Evolutionary conservation across 2,329 filamentous ascomycete genomes (phyloP), one percentile per base, ranked within the genome.

Genomic region (Cytospora leucostoma): DNA sequence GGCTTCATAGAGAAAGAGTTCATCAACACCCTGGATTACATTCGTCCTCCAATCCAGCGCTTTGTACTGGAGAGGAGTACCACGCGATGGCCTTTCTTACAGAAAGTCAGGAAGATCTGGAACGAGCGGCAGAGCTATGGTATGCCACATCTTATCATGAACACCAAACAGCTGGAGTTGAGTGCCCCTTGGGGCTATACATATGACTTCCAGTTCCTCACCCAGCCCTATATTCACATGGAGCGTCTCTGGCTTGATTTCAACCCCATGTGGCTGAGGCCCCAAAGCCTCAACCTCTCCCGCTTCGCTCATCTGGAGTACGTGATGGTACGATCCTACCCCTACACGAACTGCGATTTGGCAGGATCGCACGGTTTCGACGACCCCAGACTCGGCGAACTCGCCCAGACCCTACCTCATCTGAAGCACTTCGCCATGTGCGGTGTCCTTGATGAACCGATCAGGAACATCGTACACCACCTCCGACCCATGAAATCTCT

Each of bases 231-330:
- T 51, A 27, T 62, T 33, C 54, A 62, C 34, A 33, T 58, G 6
- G 59, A 62, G 38, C 63, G 63, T 34, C 35, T 65, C 50, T 65
- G 59, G 63, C 63, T 65, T 17, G 63, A 65, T 59, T 62, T 50
- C 51, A 55, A 65, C 40, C 40, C 50, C 19, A 34, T 47, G 33
- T 51, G 47, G 34, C 40, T 65, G 5, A 50, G 49, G 19, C 55
- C 59, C 8, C 13, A 49, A 17, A 59, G 54, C 17, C 55, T 65
- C 34, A 40, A 34, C 7, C 59, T 65, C 13, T 35, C 47, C n/a
- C 44, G 13, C 2, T 59, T 65, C 7, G 10, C 55, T 5, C 40
- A 40, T 21, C 63, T 65, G 34, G 27, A 62, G 10, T 65, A 65
- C 40, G 59, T 65, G 40, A 65, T 65, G 63, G 11, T 62, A 40